A percentile compares a stretch with the other conserved stretches of the same genome.
These are phyloP conservation scores for Ascoidea tarda DNA, from an alignment of 805 yeast genomes.

Conservation along the genomic window DNA sequence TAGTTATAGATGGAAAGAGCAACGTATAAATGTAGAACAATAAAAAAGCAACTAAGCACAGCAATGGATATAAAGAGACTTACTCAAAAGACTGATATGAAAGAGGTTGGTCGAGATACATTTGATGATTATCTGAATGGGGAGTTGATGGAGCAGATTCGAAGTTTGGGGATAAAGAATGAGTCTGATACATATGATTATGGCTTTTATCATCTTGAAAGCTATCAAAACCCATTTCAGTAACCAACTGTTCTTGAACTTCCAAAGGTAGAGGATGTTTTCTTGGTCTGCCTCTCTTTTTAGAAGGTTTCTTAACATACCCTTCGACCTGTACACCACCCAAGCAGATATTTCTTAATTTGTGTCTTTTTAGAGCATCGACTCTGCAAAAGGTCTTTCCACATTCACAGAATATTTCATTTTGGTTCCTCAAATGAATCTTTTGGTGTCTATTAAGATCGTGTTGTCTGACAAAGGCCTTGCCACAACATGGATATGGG, in stretches of 20 bases:
- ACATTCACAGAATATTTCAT: conserved; percentile 71
- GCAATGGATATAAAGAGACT: too few species aligned
- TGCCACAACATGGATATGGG: conserved; percentile 44
- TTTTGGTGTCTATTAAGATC: conserved; percentile 84
- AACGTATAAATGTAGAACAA: too few species aligned
- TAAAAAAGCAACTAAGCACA: too few species aligned
- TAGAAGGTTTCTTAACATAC: conserved; percentile 19
- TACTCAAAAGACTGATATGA: too few species aligned
- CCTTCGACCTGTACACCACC: conserved; percentile 43
- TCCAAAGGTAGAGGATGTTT: conserved; percentile 9
- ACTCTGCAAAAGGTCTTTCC: conserved; percentile 88
- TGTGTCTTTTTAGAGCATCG: conserved; percentile 78
- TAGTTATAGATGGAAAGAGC: too few species aligned
- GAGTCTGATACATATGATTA: background rate
- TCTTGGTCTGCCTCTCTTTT: conserved; percentile 23
- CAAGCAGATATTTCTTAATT: conserved; percentile 64
- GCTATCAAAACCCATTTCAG: background rate
- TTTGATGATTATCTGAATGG: too few species aligned
- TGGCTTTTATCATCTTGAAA: conserved; percentile 6
- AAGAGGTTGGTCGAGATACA: too few species aligned
- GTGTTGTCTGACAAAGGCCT: conserved; percentile 89
- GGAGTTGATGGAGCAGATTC: too few species aligned
- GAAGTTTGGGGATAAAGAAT: background rate
- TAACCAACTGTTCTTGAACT: conserved; percentile 1
- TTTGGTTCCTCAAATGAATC: conserved; percentile 39